Evolutionary conservation across 805 yeast species (phyloP), one percentile per base, ranked within the genome.

Genomic region (Hanseniaspora meyeri): DNA sequence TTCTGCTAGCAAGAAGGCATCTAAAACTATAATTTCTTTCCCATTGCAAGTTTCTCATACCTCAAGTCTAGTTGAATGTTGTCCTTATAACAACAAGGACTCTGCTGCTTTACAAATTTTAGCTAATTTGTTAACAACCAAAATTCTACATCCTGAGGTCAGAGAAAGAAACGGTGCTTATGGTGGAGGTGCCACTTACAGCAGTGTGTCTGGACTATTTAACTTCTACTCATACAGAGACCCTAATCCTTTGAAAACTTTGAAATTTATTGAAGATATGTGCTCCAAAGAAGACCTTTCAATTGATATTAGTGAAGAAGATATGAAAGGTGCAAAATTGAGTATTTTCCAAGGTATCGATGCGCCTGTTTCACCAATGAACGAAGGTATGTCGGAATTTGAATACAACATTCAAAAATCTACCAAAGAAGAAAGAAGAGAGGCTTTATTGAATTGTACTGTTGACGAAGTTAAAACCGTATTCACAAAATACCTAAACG

Each of bases 81-180:
- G 85, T 3, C 72, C 81, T 4, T 88, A 87, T 66, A 67, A 74
- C 3, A 75, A 81, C 52, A 70, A 75, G 51, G 97, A 91, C 61
- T 89, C 95, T 39, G 95, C 97, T 0, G 75, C 88, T 0, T 75
- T 93, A 46, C 95, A 87, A 68, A 80, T 93, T 0, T 73, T 93
- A 49, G 77, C 96, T 1, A 90, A 85, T 62, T 67, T 93, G 58
- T 68, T 89, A 62, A 83, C 95, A 0, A 90, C 84, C 70, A 87
- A 85, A 64, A 80, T 86, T 62, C 72, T 93, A 50, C 98, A 93
- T 68, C 79, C 87, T 12, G 95, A 89, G 60, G 81, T 93, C 40
- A 79, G 98, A 61, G 98, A 93, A 66, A 81, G 91, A 64, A 96
- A 96, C 57, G 98, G 98, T 58, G 98, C 98, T 0, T 93, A 93